A percentile compares a stretch with the other conserved stretches of the same genome.
Evolutionary conservation across 331 rosid species (phyloP).

Genomic region (Malus hybrid): DNA sequence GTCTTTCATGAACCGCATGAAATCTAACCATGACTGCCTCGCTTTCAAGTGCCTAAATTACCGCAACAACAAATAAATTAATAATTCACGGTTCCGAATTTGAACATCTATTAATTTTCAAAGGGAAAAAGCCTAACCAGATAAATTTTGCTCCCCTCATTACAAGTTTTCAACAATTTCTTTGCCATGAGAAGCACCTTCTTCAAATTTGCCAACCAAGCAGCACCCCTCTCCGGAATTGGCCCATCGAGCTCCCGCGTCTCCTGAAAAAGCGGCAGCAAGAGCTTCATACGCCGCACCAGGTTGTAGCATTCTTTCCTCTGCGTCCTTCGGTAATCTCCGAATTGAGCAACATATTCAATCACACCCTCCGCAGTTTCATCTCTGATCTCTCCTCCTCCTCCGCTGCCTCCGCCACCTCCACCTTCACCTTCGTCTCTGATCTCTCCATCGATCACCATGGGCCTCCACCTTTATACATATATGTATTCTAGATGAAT

Average conservation of each 20-base stretch:
- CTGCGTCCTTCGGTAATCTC: conserved; percentile 55
- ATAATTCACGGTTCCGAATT: background rate
- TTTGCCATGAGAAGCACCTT: conserved; percentile 35
- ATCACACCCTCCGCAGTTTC: conserved; percentile 30
- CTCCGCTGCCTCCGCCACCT: conserved; percentile 3
- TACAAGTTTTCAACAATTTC: conserved; percentile 45
- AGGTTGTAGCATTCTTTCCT: conserved; percentile 48
- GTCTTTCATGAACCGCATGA: conserved; percentile 32
- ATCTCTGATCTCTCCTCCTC: conserved; percentile 9
- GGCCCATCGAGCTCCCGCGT: conserved; percentile 37
- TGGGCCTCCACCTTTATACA: conserved; percentile 2
- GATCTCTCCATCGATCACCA: conserved; percentile 37
- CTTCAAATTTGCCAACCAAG: conserved; percentile 45
- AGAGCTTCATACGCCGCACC: conserved; percentile 57
- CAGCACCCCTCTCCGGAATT: conserved; percentile 24
- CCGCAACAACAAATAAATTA: background rate
- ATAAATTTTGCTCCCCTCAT: conserved; percentile 73
- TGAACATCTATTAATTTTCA: background rate
- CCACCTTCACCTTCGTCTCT: conserved; percentile 19
- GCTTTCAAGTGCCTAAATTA: no score
- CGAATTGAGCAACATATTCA: conserved; percentile 53
- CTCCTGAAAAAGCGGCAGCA: conserved; percentile 64
- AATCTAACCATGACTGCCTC: no score
- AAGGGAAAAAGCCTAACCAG: conserved; percentile 22
- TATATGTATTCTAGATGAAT: background rate